phyloP scores from a whole-genome alignment of 2,329 filamentous ascomycete species.

The Arthrinium phaeospermum region DNA sequence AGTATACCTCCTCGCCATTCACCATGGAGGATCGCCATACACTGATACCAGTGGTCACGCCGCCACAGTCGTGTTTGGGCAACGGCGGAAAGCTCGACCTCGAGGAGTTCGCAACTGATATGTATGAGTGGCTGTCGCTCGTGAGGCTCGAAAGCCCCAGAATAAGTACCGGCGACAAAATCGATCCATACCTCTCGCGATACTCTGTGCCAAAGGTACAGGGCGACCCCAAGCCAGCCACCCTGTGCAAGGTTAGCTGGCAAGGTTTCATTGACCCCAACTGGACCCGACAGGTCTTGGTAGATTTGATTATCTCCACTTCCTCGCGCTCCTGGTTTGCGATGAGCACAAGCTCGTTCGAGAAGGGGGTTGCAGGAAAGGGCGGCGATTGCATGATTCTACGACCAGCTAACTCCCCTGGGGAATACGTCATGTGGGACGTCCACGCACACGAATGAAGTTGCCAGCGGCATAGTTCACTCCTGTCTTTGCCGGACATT shows the following conservation, averaged over 20 bases:
- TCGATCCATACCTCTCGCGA: conserved; percentile 73
- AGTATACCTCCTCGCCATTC: conserved; percentile 45
- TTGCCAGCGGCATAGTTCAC: conserved; percentile 43
- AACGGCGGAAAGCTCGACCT: conserved; percentile 54
- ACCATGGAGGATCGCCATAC: conserved; percentile 35
- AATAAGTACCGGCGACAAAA: conserved; percentile 58
- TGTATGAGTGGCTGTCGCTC: conserved; percentile 80
- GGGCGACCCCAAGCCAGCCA: conserved; percentile 32
- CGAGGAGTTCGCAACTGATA: conserved; percentile 66
- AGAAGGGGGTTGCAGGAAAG: conserved; percentile 49
- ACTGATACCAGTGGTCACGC: conserved; percentile 42
- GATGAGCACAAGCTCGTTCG: conserved; percentile 58
- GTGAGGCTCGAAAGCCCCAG: conserved; percentile 69
- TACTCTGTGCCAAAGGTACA: conserved; percentile 62
- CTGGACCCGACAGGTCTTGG: conserved; percentile 57
- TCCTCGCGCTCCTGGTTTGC: conserved; percentile 60
- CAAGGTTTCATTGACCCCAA: conserved; percentile 60
- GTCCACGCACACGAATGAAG: conserved; percentile 51
- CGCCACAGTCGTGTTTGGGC: conserved; percentile 39
- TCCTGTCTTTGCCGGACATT: conserved; percentile 67
- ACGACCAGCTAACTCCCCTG: conserved; percentile 52
- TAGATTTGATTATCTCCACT: conserved; percentile 49
- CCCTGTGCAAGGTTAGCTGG: conserved; percentile 62
- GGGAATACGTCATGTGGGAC: conserved; percentile 68
- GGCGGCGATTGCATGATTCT: conserved; percentile 59